A percentile compares a stretch with the other conserved stretches of the same genome.
phyloP scores from a whole-genome alignment of 192 early-diverging fungal species.

The Backusella liffmaniae region DNA sequence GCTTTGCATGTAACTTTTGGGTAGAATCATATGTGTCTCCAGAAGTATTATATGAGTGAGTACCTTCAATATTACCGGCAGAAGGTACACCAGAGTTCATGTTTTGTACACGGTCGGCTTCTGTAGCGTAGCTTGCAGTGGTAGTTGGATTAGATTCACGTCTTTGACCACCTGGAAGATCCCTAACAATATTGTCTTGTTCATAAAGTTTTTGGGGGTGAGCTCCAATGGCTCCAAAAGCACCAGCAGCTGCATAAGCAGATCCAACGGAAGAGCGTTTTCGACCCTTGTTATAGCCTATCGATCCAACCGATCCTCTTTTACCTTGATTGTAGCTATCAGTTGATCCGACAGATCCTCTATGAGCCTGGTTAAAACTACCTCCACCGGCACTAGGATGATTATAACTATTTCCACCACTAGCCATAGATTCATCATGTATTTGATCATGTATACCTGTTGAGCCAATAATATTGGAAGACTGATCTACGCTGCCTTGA shows the following conservation, averaged over 20 bases:
- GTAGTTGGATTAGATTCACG: not conserved
- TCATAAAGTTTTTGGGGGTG: not conserved
- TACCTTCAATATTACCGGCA: not conserved
- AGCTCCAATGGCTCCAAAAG: conserved; percentile 6
- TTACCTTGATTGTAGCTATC: not conserved
- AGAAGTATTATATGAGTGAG: not conserved
- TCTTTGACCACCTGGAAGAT: not conserved
- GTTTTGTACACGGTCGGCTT: conserved; percentile 1
- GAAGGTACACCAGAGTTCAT: not conserved
- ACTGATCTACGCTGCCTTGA: not conserved
- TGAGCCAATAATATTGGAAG: not conserved
- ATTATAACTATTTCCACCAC: not conserved
- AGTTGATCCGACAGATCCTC: not conserved
- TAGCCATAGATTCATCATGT: not conserved
- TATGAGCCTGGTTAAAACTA: not conserved
- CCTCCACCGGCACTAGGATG: not conserved
- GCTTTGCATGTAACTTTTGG: not conserved
- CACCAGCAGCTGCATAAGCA: not conserved
- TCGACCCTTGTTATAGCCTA: not conserved
- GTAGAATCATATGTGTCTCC: not conserved
- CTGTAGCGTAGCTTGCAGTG: not conserved
- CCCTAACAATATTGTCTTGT: not conserved
- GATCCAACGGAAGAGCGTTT: not conserved
- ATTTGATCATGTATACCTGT: conserved; percentile 11
- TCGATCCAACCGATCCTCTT: not conserved